Evolutionary conservation across 176 grass and related monocot genomes (phyloP).

Genomic region (Triticum turgidum): DNA sequence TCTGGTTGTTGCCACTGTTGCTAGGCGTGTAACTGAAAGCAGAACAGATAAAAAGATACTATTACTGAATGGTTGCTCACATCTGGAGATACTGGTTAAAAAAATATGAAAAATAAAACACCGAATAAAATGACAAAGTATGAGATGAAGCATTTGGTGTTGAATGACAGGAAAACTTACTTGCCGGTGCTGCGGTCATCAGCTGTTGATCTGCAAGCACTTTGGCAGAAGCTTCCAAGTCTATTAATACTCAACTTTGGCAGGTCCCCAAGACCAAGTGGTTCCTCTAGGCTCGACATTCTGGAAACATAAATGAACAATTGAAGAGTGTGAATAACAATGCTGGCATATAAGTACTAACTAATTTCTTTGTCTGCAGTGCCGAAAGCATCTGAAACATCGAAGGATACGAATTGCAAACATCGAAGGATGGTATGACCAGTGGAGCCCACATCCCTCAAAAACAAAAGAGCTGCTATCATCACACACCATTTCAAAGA

Average conservation of each 20-base stretch:
- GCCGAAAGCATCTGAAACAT: neutral
- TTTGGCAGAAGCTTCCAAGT: conserved; percentile 51
- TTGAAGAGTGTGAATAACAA: neutral
- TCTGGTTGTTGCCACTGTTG: conserved; percentile 28
- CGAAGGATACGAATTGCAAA: neutral
- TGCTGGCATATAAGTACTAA: neutral
- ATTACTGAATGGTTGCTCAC: neutral
- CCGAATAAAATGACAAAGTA: too few species aligned
- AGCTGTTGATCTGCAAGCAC: conserved; percentile 32
- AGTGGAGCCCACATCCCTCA: neutral
- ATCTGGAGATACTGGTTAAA: neutral
- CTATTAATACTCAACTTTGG: conserved; percentile 80
- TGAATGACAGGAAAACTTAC: conserved; percentile 46
- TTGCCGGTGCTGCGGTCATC: conserved; percentile 24
- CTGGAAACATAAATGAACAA: neutral
- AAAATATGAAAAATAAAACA: neutral
- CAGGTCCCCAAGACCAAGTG: conserved; percentile 62
- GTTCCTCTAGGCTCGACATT: conserved; percentile 90
- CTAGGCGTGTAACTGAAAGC: conserved; percentile 18
- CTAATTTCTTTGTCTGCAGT: neutral
- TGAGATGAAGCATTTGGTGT: neutral
- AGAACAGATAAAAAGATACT: neutral
- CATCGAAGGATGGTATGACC: neutral
- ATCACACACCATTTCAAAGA: neutral
- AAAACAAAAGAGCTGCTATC: neutral